Base-by-base conservation (phyloP, 2,329 filamentous ascomycete genomes). In the Phaeosphaeriaceae sp. region DNA sequence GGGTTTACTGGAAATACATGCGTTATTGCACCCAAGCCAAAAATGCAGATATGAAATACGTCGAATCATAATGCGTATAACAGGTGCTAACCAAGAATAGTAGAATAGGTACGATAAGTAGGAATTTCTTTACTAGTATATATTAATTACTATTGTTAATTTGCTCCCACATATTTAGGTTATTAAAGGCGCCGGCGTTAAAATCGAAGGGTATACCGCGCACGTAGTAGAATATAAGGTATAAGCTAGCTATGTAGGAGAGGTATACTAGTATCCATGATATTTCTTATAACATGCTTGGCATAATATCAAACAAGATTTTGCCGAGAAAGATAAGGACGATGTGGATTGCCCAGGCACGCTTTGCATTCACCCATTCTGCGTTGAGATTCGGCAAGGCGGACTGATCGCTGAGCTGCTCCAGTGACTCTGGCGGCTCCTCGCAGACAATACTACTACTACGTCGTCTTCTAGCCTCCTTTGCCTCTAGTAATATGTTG, bases 81-180 rank as follows among this genome's bases (percentile, higher is more conserved):
- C 99, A 94, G 18, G 94, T 99, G 83, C 93, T 97, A 66, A 97
- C 81, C 47, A 99, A 83, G 75, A 99, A 99, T 57, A 99, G 83
- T 58, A 92, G 83, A 66, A 99, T 96, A 32, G 94, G 94, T 28
- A 97, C 93, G 67, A 88, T 91, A 64, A 97, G 86, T 51, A 99
- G 81, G 70, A 99, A 99, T 77, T 99, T 99, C 82, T 99, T 99
- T 60, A 94, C 90, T 3, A 94, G 94, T 1, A 94, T 99, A 79
- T 97, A 99, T 75, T 99, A 94, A 65, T 94, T 94, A 38, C 94
- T 94, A 68, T 97, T 95, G 80, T 99, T 94, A 74, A 99, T 99
- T 79, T 99, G 94, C 80, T 99, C 94, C 94, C 94, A 99, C 94
- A 99, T 97, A 79, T 97, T 99, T 70, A 99, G 83, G 76, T 99